These are phyloP conservation scores for Citrus sp. DNA, from an alignment of 345 rosid genomes.

Conservation along the genomic window DNA sequence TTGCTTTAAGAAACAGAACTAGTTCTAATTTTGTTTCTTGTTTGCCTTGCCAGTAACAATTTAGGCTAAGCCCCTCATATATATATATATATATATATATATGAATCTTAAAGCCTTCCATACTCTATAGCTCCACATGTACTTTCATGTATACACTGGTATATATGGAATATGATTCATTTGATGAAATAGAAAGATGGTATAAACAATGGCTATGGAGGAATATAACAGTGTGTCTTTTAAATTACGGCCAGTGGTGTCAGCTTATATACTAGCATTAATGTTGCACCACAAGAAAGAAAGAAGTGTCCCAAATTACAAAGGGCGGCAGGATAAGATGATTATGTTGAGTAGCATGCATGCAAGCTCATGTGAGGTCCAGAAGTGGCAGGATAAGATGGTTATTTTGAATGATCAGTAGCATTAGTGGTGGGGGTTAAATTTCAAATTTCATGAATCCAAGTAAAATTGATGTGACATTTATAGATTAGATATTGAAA, in stretches of 20 bases:
- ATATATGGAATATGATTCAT: background rate
- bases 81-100: too few species aligned
- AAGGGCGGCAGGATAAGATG: background rate
- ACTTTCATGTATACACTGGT: background rate
- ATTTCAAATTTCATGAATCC: background rate
- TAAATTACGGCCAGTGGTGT: background rate
- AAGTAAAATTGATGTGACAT: background rate
- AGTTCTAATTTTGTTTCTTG: background rate
- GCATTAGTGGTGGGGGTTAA: background rate
- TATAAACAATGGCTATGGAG: background rate
- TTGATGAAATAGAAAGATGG: background rate
- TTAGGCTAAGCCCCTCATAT: background rate
- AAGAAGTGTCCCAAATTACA: background rate
- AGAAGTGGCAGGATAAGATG: background rate
- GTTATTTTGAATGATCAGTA: background rate
- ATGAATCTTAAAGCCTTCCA: too few species aligned
- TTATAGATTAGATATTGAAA: too few species aligned
- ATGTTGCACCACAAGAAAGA: background rate
- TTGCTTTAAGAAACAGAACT: background rate
- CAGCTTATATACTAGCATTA: background rate
- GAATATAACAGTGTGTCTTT: background rate
- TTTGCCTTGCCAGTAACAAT: background rate
- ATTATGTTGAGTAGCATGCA: too few species aligned
- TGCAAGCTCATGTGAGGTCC: too few species aligned
- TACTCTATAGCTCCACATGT: background rate